Evolutionary conservation across 495 filamentous ascomycete genomes (phyloP).

Genomic region (Talaromyces thailandensis): DNA sequence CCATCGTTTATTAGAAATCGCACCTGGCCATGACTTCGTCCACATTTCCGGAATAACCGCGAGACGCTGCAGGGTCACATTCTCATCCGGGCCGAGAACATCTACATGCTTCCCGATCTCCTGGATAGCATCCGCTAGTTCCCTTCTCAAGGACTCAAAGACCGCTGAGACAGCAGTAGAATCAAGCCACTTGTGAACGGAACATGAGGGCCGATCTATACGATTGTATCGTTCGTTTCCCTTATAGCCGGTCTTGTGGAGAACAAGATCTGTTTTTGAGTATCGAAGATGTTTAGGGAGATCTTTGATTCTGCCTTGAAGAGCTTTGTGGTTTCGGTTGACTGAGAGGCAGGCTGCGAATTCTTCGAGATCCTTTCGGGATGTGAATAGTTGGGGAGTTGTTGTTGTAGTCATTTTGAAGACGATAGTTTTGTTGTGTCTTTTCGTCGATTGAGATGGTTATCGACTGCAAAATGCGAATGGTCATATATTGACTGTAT

Average conservation of each 20-base stretch:
- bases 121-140: not conserved
- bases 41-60: constrained; percentile 23
- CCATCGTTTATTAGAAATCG: not conserved
- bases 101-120: not conserved
- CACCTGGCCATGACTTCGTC: constrained; percentile 8
- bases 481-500: not conserved
- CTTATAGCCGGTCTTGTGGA: not conserved
- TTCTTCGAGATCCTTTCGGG: not conserved
- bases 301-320: constrained; percentile 1
- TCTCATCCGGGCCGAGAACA: constrained; percentile 6
- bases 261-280: not conserved
- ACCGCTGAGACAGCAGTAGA: constrained; percentile 9
- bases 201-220: constrained; percentile 8
- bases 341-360: not conserved
- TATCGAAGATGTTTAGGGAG: constrained; percentile 10
- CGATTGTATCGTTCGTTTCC: not conserved
- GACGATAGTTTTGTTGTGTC: not conserved
- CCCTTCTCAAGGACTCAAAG: not conserved
- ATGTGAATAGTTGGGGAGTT: not conserved
- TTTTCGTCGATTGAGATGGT: not conserved
- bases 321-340: not conserved
- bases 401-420: not conserved
- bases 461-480: not conserved
- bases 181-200: constrained; percentile 17
- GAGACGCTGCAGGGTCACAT: constrained; percentile 10